Conservation (phyloP, 2,329 filamentous ascomycete genomes). For the Sphaceloma murrayae region DNA sequence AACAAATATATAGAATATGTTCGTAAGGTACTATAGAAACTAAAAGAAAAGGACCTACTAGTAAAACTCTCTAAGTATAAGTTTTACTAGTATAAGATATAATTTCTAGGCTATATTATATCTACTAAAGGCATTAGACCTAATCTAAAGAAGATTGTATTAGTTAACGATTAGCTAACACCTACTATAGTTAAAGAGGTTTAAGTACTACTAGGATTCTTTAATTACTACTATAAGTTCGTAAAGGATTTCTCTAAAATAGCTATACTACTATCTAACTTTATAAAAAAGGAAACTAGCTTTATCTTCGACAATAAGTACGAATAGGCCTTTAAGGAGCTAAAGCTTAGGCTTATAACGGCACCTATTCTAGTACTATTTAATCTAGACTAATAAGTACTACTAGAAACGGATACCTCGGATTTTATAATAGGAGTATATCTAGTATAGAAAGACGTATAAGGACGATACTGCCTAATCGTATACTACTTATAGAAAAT, state of each 20-base stretch:
- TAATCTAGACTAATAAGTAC: constrained; percentile 2
- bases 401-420: constrained; percentile 18
- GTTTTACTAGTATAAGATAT: constrained; percentile 18
- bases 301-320: constrained; percentile 1
- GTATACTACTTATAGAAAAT: constrained; percentile 16
- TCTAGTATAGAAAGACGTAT: constrained; percentile 6
- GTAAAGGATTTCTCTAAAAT: neutral
- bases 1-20: constrained; percentile 13
- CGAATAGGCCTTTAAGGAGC: constrained; percentile 1
- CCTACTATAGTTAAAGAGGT: constrained; percentile 12
- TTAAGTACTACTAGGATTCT: constrained; percentile 17
- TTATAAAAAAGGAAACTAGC: neutral
- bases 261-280: neutral
- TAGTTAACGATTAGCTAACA: constrained; percentile 10
- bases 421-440: constrained; percentile 14
- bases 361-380: constrained; percentile 16
- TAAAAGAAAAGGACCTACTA: constrained; percentile 16
- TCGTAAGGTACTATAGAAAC: constrained; percentile 5
- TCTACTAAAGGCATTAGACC: constrained; percentile 4
- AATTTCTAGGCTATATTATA: constrained; percentile 18
- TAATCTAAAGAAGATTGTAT: constrained; percentile 6
- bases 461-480: constrained; percentile 4
- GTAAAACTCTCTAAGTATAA: constrained; percentile 18
- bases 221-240: constrained; percentile 17
- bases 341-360: constrained; percentile 17